Evolutionary conservation across 2,329 filamentous ascomycete species (phyloP).

Genomic region (Colletotrichum cordylinicola): DNA sequence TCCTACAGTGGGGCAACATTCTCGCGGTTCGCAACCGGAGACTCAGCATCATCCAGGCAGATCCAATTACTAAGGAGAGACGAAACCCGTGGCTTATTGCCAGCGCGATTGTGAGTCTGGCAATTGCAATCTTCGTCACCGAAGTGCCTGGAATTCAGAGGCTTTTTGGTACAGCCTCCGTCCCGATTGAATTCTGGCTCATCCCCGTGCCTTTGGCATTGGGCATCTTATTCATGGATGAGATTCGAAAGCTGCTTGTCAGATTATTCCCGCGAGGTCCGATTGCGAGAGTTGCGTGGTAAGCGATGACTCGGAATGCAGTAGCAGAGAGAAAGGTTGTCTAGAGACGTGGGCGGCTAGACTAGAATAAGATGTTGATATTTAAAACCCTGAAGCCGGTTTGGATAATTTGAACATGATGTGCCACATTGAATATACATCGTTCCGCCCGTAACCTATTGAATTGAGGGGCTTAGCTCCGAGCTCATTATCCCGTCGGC

Average conservation of each 20-base stretch:
- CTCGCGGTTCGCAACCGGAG: neutral
- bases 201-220: neutral
- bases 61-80: neutral
- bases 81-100: neutral
- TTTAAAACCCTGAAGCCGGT: accelerated
- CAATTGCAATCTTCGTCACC: neutral
- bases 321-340: neutral
- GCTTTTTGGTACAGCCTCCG: neutral
- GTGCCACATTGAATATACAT: accelerated
- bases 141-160: neutral
- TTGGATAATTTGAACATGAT: accelerated
- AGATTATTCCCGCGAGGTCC: neutral
- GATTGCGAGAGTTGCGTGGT: neutral
- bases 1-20: neutral
- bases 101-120: neutral
- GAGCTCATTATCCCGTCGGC: neutral
- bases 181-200: neutral
- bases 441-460: accelerated
- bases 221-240: neutral
- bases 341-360: neutral
- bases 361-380: neutral
- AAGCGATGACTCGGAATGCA: neutral
- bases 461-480: accelerated
- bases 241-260: neutral
- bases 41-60: neutral